Evolutionary conservation across 306 rosid genomes (phyloP), one percentile per base, ranked within the genome.

Genomic region (Acacia melanoxylon): DNA sequence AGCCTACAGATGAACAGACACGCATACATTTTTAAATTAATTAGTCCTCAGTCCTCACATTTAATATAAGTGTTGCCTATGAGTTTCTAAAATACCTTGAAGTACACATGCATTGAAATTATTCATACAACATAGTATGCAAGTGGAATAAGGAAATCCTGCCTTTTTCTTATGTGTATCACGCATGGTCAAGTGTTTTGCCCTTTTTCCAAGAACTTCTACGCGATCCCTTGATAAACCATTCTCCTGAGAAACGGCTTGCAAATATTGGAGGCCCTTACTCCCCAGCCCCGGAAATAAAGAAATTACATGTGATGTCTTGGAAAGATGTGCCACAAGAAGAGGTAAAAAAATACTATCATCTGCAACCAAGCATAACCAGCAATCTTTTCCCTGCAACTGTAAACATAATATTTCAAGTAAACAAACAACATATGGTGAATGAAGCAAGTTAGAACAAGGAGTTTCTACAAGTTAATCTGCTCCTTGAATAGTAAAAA

Each of bases 341-440:
- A 93, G 93, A 63, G 98, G 89, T 83, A 91, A 78, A 88, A 87
- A 88, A 78, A 93, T 73, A 70, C 98, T 90, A 79, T 95, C 99
- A 86, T 93, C 99, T 63, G 91, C 93, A 77, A 90, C 90, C 85
- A 95, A 22, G 85, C 99, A 91, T 62, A 90, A 84, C 11, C 87
- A 67, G 72, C 68, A 40, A 72, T 49, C 82, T 86, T 86, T 91
- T 87, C 90, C 97, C 93, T 90, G 94, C 82, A 93, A 80, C 94
- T 90, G 89, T 80, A 69, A 78, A 85, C 56, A 77, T 4, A 19
- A 83, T 59, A 76, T 67, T 80, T 63, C 65, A 76, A 78, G 59
- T 80, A 82, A 90, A 46, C 45, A 83, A 68, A 65, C 31, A 82
- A 67, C 22, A 58, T 29, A 54, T 45, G 75, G 25, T 40, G 67